Conservation (phyloP, 495 filamentous ascomycete species). For the Penicilliopsis zonata region DNA sequence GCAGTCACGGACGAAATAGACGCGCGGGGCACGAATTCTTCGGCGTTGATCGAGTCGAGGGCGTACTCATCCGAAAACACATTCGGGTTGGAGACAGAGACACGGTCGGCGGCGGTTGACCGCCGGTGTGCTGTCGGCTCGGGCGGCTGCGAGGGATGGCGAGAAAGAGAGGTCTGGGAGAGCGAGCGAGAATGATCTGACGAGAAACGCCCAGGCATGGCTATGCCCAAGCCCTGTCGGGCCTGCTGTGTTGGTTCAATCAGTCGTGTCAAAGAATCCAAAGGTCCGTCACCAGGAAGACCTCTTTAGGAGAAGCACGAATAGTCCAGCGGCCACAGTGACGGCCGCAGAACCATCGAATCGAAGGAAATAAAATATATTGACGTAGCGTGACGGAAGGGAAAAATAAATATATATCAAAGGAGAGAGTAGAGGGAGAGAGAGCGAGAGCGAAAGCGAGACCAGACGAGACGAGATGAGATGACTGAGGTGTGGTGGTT, state of each 20-base stretch:
- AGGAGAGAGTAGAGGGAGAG: slow-evolving; percentile 4
- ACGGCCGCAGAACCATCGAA: slow-evolving; percentile 2
- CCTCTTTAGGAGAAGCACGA: slow-evolving; percentile 7
- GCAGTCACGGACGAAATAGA: slow-evolving; percentile 22
- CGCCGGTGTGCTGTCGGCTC: too few species aligned
- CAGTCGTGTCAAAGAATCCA: too few species aligned
- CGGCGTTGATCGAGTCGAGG: slow-evolving; percentile 28
- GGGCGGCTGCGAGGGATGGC: too few species aligned
- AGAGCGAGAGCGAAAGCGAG: slow-evolving; percentile 5
- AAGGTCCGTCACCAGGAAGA: slow-evolving; percentile 3
- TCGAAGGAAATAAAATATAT: slow-evolving; percentile 1
- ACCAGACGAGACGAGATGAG: not conserved
- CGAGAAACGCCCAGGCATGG: slow-evolving; percentile 35
- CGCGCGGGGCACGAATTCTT: slow-evolving; percentile 21
- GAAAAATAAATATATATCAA: slow-evolving; percentile 1
- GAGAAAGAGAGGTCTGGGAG: slow-evolving; percentile 24
- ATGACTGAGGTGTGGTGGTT: not conserved
- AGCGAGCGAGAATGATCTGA: slow-evolving; percentile 31
- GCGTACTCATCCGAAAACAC: slow-evolving; percentile 44
- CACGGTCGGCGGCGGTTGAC: too few species aligned
- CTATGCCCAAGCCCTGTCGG: slow-evolving; percentile 32
- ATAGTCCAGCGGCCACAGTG: slow-evolving; percentile 6
- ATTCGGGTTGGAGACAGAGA: slow-evolving; percentile 35
- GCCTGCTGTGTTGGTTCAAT: slow-evolving; percentile 20
- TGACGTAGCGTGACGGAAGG: slow-evolving; percentile 1